Conservation (phyloP, 1,139 yeast species). For the Pichia sp. region DNA sequence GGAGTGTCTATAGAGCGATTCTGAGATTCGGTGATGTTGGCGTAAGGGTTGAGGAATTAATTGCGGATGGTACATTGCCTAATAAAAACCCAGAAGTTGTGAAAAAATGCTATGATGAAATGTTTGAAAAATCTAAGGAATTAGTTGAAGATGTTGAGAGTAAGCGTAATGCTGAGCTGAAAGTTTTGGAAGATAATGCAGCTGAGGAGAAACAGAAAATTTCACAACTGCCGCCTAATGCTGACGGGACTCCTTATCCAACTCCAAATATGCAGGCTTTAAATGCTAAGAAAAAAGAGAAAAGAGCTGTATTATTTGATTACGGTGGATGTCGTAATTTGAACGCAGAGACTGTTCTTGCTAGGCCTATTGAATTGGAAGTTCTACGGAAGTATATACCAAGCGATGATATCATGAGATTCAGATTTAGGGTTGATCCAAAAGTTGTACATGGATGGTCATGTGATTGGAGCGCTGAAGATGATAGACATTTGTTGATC, state of each 20-base stretch:
- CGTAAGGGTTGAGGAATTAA: constrained; percentile 80
- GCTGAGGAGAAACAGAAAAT: constrained; percentile 46
- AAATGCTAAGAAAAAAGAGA: constrained; percentile 59
- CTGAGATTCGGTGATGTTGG: constrained; percentile 77
- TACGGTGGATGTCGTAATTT: constrained; percentile 83
- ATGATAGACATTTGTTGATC: constrained; percentile 80
- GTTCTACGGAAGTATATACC: constrained; percentile 59
- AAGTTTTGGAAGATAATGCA: constrained; percentile 60
- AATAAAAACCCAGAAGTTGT: constrained; percentile 82
- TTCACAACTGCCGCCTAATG: constrained; percentile 26
- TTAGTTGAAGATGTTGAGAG: constrained; percentile 64
- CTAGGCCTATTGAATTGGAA: constrained; percentile 79
- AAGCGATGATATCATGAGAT: constrained; percentile 50
- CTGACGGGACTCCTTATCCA: constrained; percentile 38
- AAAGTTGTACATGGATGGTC: constrained; percentile 90
- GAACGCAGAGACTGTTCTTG: constrained; percentile 83
- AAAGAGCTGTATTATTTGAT: constrained; percentile 86
- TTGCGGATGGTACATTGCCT: constrained; percentile 85
- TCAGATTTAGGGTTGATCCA: constrained; percentile 56
- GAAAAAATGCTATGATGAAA: constrained; percentile 69
- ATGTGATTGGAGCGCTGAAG: constrained; percentile 76
- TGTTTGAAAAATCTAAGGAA: constrained; percentile 57
- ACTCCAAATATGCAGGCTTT: constrained; percentile 43
- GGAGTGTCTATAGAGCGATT: constrained; percentile 81
- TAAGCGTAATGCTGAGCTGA: constrained; percentile 52